Evolutionary conservation across 176 grass and related monocot genomes (phyloP).

Genomic region (Cenchrus purpureus): DNA sequence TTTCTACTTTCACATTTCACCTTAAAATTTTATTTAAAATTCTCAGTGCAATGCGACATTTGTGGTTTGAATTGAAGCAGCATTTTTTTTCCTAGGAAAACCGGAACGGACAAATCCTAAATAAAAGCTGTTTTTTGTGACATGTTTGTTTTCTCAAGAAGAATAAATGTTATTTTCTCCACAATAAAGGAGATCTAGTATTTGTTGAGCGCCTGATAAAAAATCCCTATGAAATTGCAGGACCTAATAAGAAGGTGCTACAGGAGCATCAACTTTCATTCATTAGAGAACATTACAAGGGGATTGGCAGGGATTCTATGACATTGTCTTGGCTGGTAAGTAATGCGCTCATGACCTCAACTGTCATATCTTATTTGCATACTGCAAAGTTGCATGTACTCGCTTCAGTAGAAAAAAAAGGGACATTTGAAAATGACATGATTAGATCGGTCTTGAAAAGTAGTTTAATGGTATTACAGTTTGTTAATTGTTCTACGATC

Average conservation of each 20-base stretch:
- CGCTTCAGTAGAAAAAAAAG: no score
- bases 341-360: slow-evolving; percentile 29
- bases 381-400: not conserved
- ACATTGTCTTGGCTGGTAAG: slow-evolving; percentile 91
- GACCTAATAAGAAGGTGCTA: slow-evolving; percentile 43
- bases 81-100: not conserved
- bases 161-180: not conserved
- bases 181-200: not conserved
- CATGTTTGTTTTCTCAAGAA: slow-evolving; percentile 17
- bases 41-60: slow-evolving; percentile 26
- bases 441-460: not conserved
- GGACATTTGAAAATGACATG: not conserved
- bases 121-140: not conserved
- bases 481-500: not conserved
- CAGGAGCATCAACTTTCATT: slow-evolving; percentile 66
- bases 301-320: slow-evolving; percentile 71
- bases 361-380: not conserved
- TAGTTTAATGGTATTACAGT: not conserved
- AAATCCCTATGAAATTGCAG: slow-evolving; percentile 36
- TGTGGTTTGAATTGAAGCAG: not conserved
- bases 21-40: slow-evolving; percentile 56
- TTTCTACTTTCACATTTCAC: no score
- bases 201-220: slow-evolving; percentile 18
- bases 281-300: slow-evolving; percentile 77
- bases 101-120: not conserved